Percentiles rank a stretch among this genome's conserved stretches.
phyloP scores from a whole-genome alignment of 768 basidiomycete genomes.

The Tephrocybe rancida region DNA sequence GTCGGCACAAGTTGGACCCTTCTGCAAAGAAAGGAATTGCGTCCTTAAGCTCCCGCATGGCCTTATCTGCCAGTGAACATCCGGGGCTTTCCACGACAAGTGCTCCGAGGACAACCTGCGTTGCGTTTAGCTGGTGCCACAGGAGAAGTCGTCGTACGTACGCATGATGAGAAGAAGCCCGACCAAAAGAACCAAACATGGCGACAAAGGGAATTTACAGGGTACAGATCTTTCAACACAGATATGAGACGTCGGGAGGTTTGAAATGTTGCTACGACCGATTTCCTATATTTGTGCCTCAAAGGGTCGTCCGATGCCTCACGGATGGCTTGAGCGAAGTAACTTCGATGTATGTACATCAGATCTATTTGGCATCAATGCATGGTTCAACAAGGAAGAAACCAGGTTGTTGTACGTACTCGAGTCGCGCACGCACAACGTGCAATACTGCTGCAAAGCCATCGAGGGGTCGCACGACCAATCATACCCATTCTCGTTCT shows the following conservation, averaged over 20 bases:
- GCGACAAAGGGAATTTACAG: slow-evolving; percentile 34
- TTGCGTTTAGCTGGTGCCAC: neutral
- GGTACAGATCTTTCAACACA: slow-evolving; percentile 38
- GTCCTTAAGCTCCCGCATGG: slow-evolving; percentile 38
- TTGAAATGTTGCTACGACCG: slow-evolving; percentile 45
- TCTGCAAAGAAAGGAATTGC: slow-evolving; percentile 43
- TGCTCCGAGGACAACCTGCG: slow-evolving; percentile 46
- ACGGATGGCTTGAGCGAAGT: slow-evolving; percentile 48
- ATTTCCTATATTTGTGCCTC: slow-evolving; percentile 44
- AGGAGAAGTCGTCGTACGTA: slow-evolving; percentile 26
- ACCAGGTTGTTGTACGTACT: slow-evolving; percentile 33
- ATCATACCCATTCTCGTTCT: slow-evolving; percentile 27
- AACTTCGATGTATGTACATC: slow-evolving; percentile 50
- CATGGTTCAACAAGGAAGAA: neutral
- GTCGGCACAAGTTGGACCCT: slow-evolving; percentile 39
- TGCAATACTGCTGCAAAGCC: slow-evolving; percentile 50
- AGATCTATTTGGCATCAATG: slow-evolving; percentile 30
- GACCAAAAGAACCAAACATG: slow-evolving; percentile 56
- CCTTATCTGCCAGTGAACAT: slow-evolving; percentile 41
- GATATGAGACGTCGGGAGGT: slow-evolving; percentile 45
- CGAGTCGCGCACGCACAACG: slow-evolving; percentile 41
- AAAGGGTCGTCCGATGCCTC: slow-evolving; percentile 44
- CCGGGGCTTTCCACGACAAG: slow-evolving; percentile 48
- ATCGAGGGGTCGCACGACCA: slow-evolving; percentile 41
- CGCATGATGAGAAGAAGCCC: slow-evolving; percentile 48